Conservation (phyloP, 2,329 filamentous ascomycete genomes). For the Coniochaeta sp. region DNA sequence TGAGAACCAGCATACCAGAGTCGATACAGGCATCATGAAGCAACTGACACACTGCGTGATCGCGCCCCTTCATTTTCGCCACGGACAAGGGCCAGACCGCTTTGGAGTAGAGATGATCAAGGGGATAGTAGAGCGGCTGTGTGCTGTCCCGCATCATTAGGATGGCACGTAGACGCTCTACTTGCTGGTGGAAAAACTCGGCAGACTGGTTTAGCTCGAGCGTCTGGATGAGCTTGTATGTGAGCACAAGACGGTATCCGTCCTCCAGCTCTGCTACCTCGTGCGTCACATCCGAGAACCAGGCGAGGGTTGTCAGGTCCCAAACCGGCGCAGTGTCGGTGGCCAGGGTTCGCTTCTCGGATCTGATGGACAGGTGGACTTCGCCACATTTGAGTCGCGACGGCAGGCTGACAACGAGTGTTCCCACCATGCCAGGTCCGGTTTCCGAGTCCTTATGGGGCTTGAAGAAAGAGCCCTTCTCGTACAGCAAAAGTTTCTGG, state of each 20-base stretch:
- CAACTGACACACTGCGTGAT: constrained; percentile 10
- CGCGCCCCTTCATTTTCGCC: constrained; percentile 16
- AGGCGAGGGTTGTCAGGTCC: constrained; percentile 23
- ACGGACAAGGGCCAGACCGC: constrained; percentile 13
- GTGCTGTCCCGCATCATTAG: constrained; percentile 9
- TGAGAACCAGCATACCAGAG: constrained; percentile 10
- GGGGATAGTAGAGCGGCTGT: constrained; percentile 10
- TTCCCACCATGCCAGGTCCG: constrained; percentile 36
- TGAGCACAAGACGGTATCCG: constrained; percentile 38
- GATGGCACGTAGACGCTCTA: not conserved
- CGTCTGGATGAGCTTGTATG: constrained; percentile 38
- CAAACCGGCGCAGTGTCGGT: constrained; percentile 23
- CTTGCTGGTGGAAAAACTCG: constrained; percentile 8
- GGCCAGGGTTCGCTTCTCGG: constrained; percentile 20
- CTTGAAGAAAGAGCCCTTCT: constrained; percentile 38
- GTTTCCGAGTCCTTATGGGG: constrained; percentile 38
- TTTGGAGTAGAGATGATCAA: constrained; percentile 17
- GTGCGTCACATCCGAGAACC: constrained; percentile 42
- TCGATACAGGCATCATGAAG: constrained; percentile 10
- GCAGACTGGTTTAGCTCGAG: constrained; percentile 7
- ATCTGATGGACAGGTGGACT: constrained; percentile 27
- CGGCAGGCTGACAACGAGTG: constrained; percentile 36
- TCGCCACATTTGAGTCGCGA: constrained; percentile 36
- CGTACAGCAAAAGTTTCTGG: constrained; percentile 38
- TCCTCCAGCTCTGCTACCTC: constrained; percentile 33